A percentile compares a stretch with the other conserved stretches of the same genome.
Conservation (phyloP, 257 asterid species). For the Mentha longifolia region DNA sequence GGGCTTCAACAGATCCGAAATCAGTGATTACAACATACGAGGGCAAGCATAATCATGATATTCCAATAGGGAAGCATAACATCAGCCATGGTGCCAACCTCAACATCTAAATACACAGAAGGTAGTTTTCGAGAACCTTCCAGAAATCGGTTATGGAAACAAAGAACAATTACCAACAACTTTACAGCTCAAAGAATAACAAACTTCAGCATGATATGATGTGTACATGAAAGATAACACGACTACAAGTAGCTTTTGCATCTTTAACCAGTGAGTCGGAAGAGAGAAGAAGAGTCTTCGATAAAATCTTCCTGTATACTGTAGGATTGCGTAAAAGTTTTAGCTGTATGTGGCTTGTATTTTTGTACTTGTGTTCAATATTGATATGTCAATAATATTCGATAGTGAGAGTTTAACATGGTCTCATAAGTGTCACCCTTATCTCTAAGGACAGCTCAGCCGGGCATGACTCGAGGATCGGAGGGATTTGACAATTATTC, state of each 20-base stretch:
- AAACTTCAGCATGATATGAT: constrained; percentile 43
- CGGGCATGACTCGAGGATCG: too few relatives aligned
- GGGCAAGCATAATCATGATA: constrained; percentile 86
- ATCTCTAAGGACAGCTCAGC: too few relatives aligned
- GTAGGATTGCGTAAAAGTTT: constrained; percentile 30
- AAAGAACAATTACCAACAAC: constrained; percentile 46
- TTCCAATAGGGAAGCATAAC: constrained; percentile 57
- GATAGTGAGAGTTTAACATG: not conserved
- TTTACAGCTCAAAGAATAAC: constrained; percentile 60
- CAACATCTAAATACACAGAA: constrained; percentile 43
- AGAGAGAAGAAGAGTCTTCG: too few relatives aligned
- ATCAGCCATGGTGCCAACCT: constrained; percentile 31
- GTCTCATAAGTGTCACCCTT: too few relatives aligned
- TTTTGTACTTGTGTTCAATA: constrained; percentile 18
- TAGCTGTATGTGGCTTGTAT: constrained; percentile 28
- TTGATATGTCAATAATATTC: constrained; percentile 21
- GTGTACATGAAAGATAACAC: not conserved
- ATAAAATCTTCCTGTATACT: constrained; percentile 19
- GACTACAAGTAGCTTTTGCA: not conserved
- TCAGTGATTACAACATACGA: constrained; percentile 86
- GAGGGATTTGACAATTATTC: not conserved
- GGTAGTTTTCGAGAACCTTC: constrained; percentile 36
- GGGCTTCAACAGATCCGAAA: constrained; percentile 86
- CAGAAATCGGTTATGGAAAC: constrained; percentile 46
- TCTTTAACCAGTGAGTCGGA: too few relatives aligned